Evolutionary conservation across 768 basidiomycete species (phyloP).

Genomic region (Trametes cingulata): DNA sequence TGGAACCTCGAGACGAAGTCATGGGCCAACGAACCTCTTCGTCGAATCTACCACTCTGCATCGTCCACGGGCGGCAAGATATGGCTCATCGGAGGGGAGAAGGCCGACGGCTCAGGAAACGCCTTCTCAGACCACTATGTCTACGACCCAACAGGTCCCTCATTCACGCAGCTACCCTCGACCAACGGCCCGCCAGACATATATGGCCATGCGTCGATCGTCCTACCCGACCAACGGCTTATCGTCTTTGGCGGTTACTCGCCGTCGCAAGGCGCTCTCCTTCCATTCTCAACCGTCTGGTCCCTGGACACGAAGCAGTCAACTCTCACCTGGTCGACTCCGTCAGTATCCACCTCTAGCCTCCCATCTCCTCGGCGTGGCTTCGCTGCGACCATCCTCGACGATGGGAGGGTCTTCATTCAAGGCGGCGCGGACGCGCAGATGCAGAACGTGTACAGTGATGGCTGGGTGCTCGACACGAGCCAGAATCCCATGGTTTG

Average conservation of each 20-base stretch:
- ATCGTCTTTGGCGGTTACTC: conserved; percentile 76
- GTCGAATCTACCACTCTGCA: conserved; percentile 77
- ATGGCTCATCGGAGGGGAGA: conserved; percentile 79
- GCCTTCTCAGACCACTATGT: conserved; percentile 65
- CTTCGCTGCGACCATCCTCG: conserved; percentile 56
- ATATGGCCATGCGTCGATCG: conserved; percentile 69
- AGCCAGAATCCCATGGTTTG: conserved; percentile 58
- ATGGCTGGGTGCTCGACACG: conserved; percentile 74
- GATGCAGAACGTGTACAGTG: conserved; percentile 50
- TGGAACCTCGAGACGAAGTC: conserved; percentile 50
- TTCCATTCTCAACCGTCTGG: conserved; percentile 64
- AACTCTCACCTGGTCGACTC: conserved; percentile 49
- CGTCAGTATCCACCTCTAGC: conserved; percentile 39
- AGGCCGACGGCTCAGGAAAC: conserved; percentile 72
- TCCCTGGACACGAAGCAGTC: conserved; percentile 56
- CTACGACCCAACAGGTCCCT: conserved; percentile 50
- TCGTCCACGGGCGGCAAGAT: conserved; percentile 52
- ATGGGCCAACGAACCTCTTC: conserved; percentile 68
- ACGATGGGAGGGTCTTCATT: conserved; percentile 60
- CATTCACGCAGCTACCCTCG: conserved; percentile 58
- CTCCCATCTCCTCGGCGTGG: conserved; percentile 62
- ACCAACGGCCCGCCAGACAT: conserved; percentile 64
- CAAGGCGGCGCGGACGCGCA: conserved; percentile 74
- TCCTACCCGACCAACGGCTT: conserved; percentile 68
- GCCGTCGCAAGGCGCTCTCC: conserved; percentile 44